phyloP scores from a whole-genome alignment of 176 grass and related monocot genomes.

The barley (Hordeum vulgare) region MorexV3_pseudomolecules_assembly NC_058523.1:161756115-161756614 shows the following conservation, averaged over 20 bases:
- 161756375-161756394: background rate
- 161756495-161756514: background rate
- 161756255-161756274: background rate
- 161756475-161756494: background rate
- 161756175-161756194: background rate
- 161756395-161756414: background rate
- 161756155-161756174: background rate
- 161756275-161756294: background rate
- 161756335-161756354: background rate
- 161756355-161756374: background rate
- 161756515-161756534: background rate
- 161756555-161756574: background rate
- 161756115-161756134: constrained; percentile 91
- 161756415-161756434: background rate
- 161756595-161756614: background rate
- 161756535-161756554: background rate
- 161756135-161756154: constrained; percentile 72
- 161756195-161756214: background rate
- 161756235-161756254: background rate
- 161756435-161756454: background rate
- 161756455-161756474: background rate
- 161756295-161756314: background rate
- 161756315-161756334: background rate
- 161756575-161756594: background rate
- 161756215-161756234: background rate